These are phyloP conservation scores for Solanum corneliomulleri DNA, from an alignment of 257 asterid species.

Conservation along the genomic window DNA sequence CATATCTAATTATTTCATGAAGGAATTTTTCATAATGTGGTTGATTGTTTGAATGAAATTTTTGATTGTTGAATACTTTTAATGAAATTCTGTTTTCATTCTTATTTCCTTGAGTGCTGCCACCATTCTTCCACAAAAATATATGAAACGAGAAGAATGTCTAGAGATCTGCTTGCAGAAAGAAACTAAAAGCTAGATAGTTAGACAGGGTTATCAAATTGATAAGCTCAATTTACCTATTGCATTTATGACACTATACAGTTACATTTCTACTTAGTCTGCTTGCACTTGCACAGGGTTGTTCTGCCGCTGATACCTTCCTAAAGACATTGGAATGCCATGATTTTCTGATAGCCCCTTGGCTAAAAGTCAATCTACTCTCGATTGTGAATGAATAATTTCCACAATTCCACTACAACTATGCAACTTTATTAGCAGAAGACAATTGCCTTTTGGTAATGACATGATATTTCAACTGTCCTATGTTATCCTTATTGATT, in stretches of 20 bases:
- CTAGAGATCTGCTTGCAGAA: neutral
- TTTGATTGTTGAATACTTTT: neutral
- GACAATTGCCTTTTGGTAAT: neutral
- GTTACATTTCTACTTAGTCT: neutral
- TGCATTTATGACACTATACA: neutral
- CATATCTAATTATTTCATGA: neutral
- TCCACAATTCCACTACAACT: neutral
- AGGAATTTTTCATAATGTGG: neutral
- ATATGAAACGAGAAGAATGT: neutral
- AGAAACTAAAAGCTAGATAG: neutral
- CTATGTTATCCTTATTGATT: neutral
- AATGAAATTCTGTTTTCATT: neutral
- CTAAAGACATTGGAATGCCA: neutral
- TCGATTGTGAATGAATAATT: neutral
- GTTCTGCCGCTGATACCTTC: neutral
- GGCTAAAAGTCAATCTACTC: neutral
- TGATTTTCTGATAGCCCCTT: neutral
- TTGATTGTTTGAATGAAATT: neutral
- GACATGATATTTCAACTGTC: neutral
- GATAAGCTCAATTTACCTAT: neutral
- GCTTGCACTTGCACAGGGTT: neutral
- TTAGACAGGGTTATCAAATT: neutral
- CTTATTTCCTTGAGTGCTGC: neutral
- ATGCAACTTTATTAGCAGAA: neutral
- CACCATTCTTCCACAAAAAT: neutral